phyloP scores from a whole-genome alignment of 495 filamentous ascomycete genomes.

The Aspergillus indologenus region DNA sequence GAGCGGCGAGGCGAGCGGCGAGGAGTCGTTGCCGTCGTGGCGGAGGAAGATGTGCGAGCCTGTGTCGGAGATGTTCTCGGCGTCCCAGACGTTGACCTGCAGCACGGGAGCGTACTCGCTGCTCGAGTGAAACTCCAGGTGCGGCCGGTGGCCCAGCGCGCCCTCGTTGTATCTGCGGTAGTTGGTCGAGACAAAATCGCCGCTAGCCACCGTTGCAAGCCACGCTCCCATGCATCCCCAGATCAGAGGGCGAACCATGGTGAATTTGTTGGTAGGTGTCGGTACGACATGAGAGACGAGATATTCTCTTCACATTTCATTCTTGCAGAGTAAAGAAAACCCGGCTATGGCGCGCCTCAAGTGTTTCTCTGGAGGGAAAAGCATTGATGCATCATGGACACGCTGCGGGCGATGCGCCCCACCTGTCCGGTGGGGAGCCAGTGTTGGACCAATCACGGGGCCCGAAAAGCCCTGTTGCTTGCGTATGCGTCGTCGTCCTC shows the following conservation, averaged over 20 bases:
- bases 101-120: conserved; percentile 20
- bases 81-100: conserved; percentile 21
- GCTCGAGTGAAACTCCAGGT: conserved; percentile 24
- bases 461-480: neutral
- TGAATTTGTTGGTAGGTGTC: neutral
- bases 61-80: conserved; percentile 12
- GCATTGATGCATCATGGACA: neutral
- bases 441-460: neutral
- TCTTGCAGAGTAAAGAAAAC: neutral
- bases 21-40: conserved; percentile 22
- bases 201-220: neutral
- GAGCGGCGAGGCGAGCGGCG: conserved; percentile 21
- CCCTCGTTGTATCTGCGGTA: conserved; percentile 20
- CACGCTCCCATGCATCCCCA: conserved; percentile 10
- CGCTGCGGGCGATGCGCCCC: neutral
- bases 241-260: conserved; percentile 4
- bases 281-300: neutral
- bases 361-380: neutral
- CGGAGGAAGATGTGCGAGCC: conserved; percentile 25
- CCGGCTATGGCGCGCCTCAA: neutral
- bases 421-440: neutral
- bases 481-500: neutral
- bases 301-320: neutral
- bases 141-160: conserved; percentile 20
- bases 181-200: conserved; percentile 19